Base-by-base conservation (phyloP, 2,329 filamentous ascomycete genomes). In the Exophiala mesophila region DNA sequence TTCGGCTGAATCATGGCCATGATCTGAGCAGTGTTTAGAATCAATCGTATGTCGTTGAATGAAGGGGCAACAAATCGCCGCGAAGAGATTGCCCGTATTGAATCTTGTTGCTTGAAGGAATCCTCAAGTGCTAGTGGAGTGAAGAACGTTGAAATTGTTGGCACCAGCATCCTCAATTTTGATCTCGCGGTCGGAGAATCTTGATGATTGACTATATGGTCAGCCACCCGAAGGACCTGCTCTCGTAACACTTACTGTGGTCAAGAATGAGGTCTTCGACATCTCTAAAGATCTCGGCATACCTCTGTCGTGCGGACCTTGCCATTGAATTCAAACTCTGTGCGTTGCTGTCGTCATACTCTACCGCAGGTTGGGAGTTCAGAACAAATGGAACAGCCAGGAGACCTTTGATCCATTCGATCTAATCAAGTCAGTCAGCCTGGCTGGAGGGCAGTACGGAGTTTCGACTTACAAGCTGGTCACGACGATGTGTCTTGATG, bases 321-420 rank as follows among this genome's bases (percentile, higher is more conserved):
- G 86, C 85, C 72, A 90, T 88, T 44, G 82, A 76, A 32, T 76
- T 70, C 37, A 90, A 76, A 24, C 42, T 51, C 30, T 46, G 45
- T 6, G 36, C 45, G 18, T 50, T 38, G 19, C 41, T 34, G 47
- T 78, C 78, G 52, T 89, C 83, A 57, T 90, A 88, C 30, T 88
- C 79, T 15, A 88, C 88, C 1, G 88, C 94, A 3, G 92, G 92
- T 61, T 97, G 89, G 1, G 90, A 96, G 63, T 95, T 88, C 40
- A 98, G 78, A 28, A 98, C 90, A 61, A 98, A 98, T 0, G 92
- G 92, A 1, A 97, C 90, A 1, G 92, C 92, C 9, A 97, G 73
- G 3, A 97, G 77, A 28, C 84, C 86, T 68, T 98, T 97, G 72
- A 97, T 87, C 90, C 90, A 97, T 83, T 95, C 88, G 45, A 78